These are phyloP conservation scores for Coniochaeta ligniaria DNA, from an alignment of 2,329 filamentous ascomycete species.

Conservation along the genomic window DNA sequence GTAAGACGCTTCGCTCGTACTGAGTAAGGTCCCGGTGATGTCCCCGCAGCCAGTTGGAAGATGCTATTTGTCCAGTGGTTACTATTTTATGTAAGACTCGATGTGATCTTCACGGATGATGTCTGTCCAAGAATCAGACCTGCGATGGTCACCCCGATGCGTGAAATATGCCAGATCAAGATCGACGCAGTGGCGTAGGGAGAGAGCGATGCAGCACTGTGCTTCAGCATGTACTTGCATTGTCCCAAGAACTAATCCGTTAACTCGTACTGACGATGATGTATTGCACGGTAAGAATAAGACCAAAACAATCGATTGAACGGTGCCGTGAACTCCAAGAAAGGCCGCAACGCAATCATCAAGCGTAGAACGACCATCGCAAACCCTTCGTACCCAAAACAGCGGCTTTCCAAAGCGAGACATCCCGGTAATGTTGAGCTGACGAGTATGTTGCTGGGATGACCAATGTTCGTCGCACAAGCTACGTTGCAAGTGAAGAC, in stretches of 20 bases:
- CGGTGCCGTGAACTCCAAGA: background rate
- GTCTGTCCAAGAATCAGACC: no score
- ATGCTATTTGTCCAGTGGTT: background rate
- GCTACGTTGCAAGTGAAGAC: background rate
- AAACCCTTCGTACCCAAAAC: background rate
- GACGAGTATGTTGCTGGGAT: background rate
- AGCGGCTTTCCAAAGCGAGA: background rate
- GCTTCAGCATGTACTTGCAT: background rate
- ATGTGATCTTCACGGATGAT: no score
- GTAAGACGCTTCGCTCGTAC: background rate
- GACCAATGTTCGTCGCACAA: no score
- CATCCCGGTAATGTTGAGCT: background rate
- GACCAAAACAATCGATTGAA: background rate
- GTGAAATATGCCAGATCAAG: no score
- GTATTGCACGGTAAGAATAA: background rate
- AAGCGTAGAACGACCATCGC: background rate
- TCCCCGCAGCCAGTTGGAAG: background rate
- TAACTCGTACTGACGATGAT: background rate
- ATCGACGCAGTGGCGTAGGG: no score
- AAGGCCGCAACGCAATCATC: background rate
- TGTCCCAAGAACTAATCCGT: background rate
- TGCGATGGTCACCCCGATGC: no score
- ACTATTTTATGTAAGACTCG: background rate
- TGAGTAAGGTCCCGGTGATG: background rate
- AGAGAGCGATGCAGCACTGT: background rate